Percentiles rank a stretch among this genome's conserved stretches.
These are phyloP conservation scores for Ogataea nitratoaversa DNA, from an alignment of 805 yeast species.

Conservation along the genomic window DNA sequence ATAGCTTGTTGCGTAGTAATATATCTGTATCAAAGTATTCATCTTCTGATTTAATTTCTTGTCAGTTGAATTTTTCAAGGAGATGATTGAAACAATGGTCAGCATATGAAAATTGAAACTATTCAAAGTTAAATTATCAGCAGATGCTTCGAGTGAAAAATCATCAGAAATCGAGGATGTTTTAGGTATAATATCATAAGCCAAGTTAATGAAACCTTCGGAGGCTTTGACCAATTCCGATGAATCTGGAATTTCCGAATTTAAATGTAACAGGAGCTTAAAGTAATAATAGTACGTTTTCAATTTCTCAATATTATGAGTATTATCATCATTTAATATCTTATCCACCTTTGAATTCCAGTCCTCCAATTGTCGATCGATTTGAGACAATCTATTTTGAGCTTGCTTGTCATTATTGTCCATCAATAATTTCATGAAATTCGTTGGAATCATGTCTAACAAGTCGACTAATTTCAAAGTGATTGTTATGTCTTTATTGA, in stretches of 20 bases:
- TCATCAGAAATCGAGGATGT: conserved; percentile 8
- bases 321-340: conserved; percentile 22
- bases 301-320: conserved; percentile 20
- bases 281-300: conserved; percentile 29
- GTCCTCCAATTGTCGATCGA: conserved; percentile 23
- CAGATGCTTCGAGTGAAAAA: conserved; percentile 16
- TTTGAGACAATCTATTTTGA: conserved; percentile 9
- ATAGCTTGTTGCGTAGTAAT: conserved; percentile 6
- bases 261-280: conserved; percentile 23
- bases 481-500: conserved; percentile 31
- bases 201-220: conserved; percentile 17
- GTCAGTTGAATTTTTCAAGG: conserved; percentile 16
- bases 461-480: conserved; percentile 32
- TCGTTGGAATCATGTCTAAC: conserved; percentile 27
- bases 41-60: conserved; percentile 11
- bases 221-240: conserved; percentile 17
- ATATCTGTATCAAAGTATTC: conserved; percentile 19
- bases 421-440: neutral
- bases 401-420: neutral
- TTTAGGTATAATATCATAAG: conserved; percentile 21
- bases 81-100: conserved; percentile 22
- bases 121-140: conserved; percentile 25
- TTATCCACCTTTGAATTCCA: conserved; percentile 23
- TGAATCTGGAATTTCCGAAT: conserved; percentile 5
- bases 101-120: conserved; percentile 31